Percentiles rank a stretch among this genome's conserved stretches.
Evolutionary conservation across 2,329 filamentous ascomycete genomes (phyloP).

Genomic region (Botrytis aclada): DNA sequence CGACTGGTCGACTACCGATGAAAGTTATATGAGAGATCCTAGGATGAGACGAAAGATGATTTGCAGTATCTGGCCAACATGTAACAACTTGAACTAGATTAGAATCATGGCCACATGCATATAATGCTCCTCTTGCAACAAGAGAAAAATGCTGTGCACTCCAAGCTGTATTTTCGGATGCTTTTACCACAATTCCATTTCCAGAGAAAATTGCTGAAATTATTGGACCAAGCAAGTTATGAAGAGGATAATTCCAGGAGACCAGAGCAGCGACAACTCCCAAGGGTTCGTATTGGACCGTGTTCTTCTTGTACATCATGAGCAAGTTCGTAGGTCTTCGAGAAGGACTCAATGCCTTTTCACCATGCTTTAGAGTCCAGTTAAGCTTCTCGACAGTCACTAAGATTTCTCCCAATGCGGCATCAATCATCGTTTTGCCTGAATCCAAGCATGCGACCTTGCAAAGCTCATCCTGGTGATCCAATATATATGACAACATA

Average conservation of each 20-base stretch:
- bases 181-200: slow-evolving; percentile 90
- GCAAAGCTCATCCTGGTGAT: slow-evolving; percentile 86
- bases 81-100: slow-evolving; percentile 79
- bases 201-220: slow-evolving; percentile 89
- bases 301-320: slow-evolving; percentile 94
- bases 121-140: slow-evolving; percentile 75
- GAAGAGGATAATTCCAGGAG: slow-evolving; percentile 96
- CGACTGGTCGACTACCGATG: slow-evolving; percentile 85
- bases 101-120: slow-evolving; percentile 77
- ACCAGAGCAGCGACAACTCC: slow-evolving; percentile 91
- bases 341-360: slow-evolving; percentile 70
- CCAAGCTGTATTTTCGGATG: slow-evolving; percentile 95
- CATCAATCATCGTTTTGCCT: slow-evolving; percentile 95
- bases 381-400: slow-evolving; percentile 91
- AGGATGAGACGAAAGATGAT: slow-evolving; percentile 79
- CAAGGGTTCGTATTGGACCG: slow-evolving; percentile 84
- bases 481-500: slow-evolving; percentile 77
- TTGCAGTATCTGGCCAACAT: slow-evolving; percentile 83
- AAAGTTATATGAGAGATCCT: slow-evolving; percentile 88
- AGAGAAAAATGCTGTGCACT: slow-evolving; percentile 77
- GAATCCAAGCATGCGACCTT: slow-evolving; percentile 84
- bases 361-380: slow-evolving; percentile 91
- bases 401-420: slow-evolving; percentile 88
- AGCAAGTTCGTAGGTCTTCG: slow-evolving; percentile 81
- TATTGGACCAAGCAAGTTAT: slow-evolving; percentile 88